Base-by-base conservation (phyloP, 1,139 yeast genomes). In the Pichia cactophila region DNA sequence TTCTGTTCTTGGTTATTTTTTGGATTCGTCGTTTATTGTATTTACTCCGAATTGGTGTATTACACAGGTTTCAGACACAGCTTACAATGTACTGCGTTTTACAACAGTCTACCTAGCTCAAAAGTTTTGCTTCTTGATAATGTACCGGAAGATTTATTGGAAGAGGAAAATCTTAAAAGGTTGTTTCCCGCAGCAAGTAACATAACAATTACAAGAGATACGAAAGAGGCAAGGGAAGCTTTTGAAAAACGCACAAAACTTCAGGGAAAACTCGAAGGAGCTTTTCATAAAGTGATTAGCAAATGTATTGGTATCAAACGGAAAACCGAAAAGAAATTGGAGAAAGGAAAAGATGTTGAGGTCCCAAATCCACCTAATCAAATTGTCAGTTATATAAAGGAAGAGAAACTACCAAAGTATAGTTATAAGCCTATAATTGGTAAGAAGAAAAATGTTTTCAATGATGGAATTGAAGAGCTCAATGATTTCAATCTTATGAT, bases 51-150 rank as follows among this genome's bases (percentile, higher is more conserved):
- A 67, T 71, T 89, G 64, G 78, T 80, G 56, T 89, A 80, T 67
- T 92, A 82, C 69, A 78, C 84, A 52, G 80, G 94, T 5, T 74
- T 88, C 57, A 79, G 95, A 62, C 86, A 85, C 58, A 94, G 92
- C 11, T 84, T 84, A 14, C 75, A 89, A 53, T 75, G 95, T 8
- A 78, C 95, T 33, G 95, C 96, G 16, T 75, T 80, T 54, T 87
- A 87, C 63, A 83, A 94, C 48, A 74, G 77, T 54, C 76, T 81
- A 58, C 69, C 86, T 37, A 78, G 94, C 14, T 85, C 94, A 6
- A 79, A 92, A 63, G 85, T 95, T 1, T 81, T 92, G 28, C 71
- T 90, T 51, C 77, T 90, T 62, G 94, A 86, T 63, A 77, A 83
- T 37, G 86, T 92, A 5, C 96, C 97, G 14, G 54, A 55, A 12